Evolutionary conservation across 2,329 filamentous ascomycete genomes (phyloP).

Genomic region (Atkinsonella texensis): DNA sequence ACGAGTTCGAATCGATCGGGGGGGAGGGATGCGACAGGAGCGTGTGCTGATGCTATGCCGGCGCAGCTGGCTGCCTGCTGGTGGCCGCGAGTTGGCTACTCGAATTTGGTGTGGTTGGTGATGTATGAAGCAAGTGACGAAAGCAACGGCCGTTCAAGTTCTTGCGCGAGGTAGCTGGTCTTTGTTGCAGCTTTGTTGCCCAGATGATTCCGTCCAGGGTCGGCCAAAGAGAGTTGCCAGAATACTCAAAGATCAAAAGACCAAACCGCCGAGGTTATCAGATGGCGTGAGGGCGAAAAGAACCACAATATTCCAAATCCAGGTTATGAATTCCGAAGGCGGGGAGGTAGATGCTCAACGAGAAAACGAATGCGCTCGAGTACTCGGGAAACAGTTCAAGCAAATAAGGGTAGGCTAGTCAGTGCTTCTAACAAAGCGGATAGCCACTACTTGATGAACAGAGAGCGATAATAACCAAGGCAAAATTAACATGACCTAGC

Average conservation of each 20-base stretch:
- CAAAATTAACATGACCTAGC: conserved; percentile 1
- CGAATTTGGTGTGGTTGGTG: neutral
- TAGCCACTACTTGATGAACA: neutral
- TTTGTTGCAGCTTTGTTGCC: neutral
- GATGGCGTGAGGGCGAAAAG: neutral
- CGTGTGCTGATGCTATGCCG: neutral
- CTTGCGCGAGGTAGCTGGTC: neutral
- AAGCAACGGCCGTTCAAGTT: neutral
- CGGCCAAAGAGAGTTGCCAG: neutral
- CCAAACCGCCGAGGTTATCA: neutral
- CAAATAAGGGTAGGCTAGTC: neutral
- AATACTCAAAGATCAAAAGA: no score
- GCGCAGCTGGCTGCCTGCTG: neutral
- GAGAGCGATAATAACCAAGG: conserved; percentile 4
- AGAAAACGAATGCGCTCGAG: neutral
- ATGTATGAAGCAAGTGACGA: neutral
- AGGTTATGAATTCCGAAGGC: neutral
- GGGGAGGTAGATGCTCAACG: neutral
- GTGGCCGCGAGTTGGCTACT: neutral
- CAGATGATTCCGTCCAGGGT: neutral
- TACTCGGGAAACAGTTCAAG: neutral
- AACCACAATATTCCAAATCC: neutral
- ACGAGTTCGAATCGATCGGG: conserved; percentile 3
- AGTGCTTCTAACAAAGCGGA: conserved; percentile 5
- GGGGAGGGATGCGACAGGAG: neutral